Conservation (phyloP, 1,139 yeast species). For the Pichia sp. region DNA sequence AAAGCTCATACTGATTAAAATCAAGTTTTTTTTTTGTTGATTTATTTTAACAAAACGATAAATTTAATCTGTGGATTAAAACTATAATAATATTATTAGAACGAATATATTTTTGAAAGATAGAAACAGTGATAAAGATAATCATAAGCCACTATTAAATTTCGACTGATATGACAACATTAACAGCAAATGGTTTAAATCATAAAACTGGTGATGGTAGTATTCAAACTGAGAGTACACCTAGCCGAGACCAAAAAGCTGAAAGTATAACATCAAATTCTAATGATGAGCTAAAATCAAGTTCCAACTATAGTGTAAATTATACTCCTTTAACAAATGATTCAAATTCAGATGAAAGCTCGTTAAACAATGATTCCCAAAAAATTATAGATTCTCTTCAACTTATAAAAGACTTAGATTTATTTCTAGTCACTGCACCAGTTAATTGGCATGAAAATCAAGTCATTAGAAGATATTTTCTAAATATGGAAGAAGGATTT, state of each 20-base stretch:
- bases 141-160: background rate
- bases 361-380: slow-evolving; percentile 5
- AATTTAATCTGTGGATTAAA: too few relatives aligned
- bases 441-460: slow-evolving; percentile 91
- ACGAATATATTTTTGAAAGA: background rate
- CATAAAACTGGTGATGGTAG: slow-evolving; percentile 4
- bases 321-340: background rate
- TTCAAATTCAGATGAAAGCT: background rate
- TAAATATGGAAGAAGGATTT: slow-evolving; percentile 84
- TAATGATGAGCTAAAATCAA: background rate
- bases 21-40: too few relatives aligned
- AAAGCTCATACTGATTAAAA: too few relatives aligned
- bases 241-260: slow-evolving; percentile 1
- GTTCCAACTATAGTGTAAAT: slow-evolving; percentile 2
- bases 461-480: slow-evolving; percentile 75
- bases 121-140: background rate
- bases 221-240: slow-evolving; percentile 2
- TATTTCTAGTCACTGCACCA: slow-evolving; percentile 88
- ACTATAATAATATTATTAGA: background rate
- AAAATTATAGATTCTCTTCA: slow-evolving; percentile 43
- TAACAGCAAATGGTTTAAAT: slow-evolving; percentile 5
- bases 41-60: too few relatives aligned
- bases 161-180: slow-evolving; percentile 3
- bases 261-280: background rate
- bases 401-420: slow-evolving; percentile 69